Evolutionary conservation across 495 filamentous ascomycete species (phyloP).

Genomic region (Penicillium turbatum): DNA sequence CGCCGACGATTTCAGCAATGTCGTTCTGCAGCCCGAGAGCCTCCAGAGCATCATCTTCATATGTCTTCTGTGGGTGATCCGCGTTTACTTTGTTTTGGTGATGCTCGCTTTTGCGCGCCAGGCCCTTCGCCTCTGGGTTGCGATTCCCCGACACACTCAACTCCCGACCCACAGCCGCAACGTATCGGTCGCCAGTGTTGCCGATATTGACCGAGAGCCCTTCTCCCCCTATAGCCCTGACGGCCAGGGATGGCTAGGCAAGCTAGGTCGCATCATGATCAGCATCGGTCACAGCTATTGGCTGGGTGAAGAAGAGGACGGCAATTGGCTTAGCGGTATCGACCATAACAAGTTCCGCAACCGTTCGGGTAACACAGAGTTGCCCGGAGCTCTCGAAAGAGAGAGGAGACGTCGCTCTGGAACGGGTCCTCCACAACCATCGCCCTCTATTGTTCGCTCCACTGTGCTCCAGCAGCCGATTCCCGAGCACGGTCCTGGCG

Average conservation of each 20-base stretch:
- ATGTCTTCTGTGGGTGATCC: slow-evolving; percentile 61
- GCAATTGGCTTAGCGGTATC: slow-evolving; percentile 58
- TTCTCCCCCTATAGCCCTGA: slow-evolving; percentile 63
- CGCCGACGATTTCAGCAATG: slow-evolving; percentile 42
- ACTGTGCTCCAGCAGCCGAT: slow-evolving; percentile 36
- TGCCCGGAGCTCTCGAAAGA: slow-evolving; percentile 56
- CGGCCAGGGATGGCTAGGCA: slow-evolving; percentile 73
- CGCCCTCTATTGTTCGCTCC: slow-evolving; percentile 37
- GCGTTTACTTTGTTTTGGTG: slow-evolving; percentile 74
- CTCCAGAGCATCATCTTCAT: slow-evolving; percentile 73
- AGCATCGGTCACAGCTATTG: slow-evolving; percentile 67
- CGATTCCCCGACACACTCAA: slow-evolving; percentile 42
- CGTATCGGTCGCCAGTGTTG: slow-evolving; percentile 43
- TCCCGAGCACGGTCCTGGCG: slow-evolving; percentile 27
- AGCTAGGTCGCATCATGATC: slow-evolving; percentile 69
- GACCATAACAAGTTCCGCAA: slow-evolving; percentile 54
- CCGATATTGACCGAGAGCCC: slow-evolving; percentile 58
- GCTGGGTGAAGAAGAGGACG: slow-evolving; percentile 55
- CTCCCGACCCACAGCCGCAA: slow-evolving; percentile 44
- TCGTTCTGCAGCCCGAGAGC: slow-evolving; percentile 61
- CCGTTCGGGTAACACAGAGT: slow-evolving; percentile 27
- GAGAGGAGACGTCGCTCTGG: slow-evolving; percentile 65
- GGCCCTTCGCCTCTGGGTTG: slow-evolving; percentile 56
- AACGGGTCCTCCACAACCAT: slow-evolving; percentile 57
- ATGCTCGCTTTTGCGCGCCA: slow-evolving; percentile 75